Base-by-base conservation (phyloP, 2,329 filamentous ascomycete genomes). In the Colletotrichum paranaense region DNA sequence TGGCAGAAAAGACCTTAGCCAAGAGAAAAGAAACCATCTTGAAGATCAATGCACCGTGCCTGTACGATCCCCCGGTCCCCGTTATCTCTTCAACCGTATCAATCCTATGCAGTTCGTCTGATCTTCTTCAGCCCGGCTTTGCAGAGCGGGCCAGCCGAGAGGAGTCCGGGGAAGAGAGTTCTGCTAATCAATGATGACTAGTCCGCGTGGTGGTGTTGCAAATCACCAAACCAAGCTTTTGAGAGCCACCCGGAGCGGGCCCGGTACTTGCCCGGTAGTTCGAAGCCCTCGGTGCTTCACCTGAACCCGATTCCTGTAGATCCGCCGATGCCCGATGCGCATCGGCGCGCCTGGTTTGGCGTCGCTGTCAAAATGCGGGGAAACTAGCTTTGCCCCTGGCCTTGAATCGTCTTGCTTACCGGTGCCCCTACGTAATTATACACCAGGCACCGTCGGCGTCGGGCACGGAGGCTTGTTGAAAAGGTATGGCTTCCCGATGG, bases 241-340 rank as follows among this genome's bases (percentile, higher is more conserved):
- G 32, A 16, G 24, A 55, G 24, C 28, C 42, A 46, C 55, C 42
- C 63, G 42, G 55, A 42, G 38, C 38, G 38, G 38, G 38, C 38
- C 38, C 16, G 38, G 38, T 19, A 42, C 38, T 42, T 42, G 32
- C 24, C 59, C 55, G 68, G 68, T 57, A 67, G 42, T 49, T 49
- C 30, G 38, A 19, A 53, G 8, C 35, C 42, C 52, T 58, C 22
- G 30, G 59, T 24, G 58, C 46, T 38, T 64, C 26, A 42, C 22
- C 46, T 14, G 19, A 24, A 19, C 26, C 32, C 24, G 22, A 30
- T 19, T 35, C 67, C 71, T 57, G 62, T 19, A 74, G 71, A 74
- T 74, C 46, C 32, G 19, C 67, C 68, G 71, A 73, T 52, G 71
- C 71, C 71, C 71, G 71, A 32, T 60, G 57, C 24, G 66, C 49